These are phyloP conservation scores for Picea abies DNA, from an alignment of 83 land plant genomes.

Conservation along the genomic window DNA sequence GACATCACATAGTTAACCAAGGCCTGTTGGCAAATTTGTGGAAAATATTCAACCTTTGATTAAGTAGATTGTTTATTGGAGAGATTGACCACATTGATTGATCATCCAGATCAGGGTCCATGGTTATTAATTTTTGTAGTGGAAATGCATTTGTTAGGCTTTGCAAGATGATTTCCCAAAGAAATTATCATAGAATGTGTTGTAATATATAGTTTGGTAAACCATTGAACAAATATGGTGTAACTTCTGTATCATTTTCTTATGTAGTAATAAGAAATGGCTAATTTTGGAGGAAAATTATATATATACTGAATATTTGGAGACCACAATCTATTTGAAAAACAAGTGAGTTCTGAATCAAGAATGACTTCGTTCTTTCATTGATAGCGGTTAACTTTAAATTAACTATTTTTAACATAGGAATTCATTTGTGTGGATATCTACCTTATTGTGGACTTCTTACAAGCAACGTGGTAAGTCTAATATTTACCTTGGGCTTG, in stretches of 20 bases:
- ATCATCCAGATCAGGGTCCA: not conserved
- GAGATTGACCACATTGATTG: not conserved
- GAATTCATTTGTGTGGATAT: too few relatives aligned
- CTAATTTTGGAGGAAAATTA: too few relatives aligned
- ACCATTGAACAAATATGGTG: not conserved
- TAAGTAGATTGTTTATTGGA: not conserved
- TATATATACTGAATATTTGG: too few relatives aligned
- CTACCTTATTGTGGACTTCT: too few relatives aligned
- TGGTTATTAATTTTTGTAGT: not conserved
- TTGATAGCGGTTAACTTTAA: too few relatives aligned
- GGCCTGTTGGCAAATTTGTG: not conserved
- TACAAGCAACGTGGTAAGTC: too few relatives aligned
- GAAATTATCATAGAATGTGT: not conserved
- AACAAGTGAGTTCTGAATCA: too few relatives aligned
- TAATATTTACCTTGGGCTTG: too few relatives aligned
- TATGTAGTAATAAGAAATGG: too few relatives aligned
- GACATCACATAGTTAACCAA: not conserved
- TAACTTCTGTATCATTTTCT: not conserved
- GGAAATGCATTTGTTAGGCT: not conserved
- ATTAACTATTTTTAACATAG: too few relatives aligned
- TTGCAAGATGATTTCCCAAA: not conserved
- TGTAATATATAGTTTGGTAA: slow-evolving; percentile 5
- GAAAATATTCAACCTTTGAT: not conserved
- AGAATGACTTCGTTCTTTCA: too few relatives aligned
- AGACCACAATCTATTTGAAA: too few relatives aligned